Evolutionary conservation across 192 early-diverging fungal genomes (phyloP).

Genomic region (Chytriomyces confervae): DNA sequence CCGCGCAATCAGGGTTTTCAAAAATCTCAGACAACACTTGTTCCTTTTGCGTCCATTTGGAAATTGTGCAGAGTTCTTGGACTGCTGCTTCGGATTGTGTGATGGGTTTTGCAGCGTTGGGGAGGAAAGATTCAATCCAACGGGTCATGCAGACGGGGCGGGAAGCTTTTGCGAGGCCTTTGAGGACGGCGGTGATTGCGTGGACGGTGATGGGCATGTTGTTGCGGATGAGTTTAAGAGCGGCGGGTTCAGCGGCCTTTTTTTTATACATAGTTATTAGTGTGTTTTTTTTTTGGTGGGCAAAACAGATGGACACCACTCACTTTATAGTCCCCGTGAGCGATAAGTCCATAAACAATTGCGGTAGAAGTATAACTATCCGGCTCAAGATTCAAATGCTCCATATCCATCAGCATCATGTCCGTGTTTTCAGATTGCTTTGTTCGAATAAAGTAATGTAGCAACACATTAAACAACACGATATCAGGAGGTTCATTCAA

Average conservation of each 20-base stretch:
- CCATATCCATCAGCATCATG: background rate
- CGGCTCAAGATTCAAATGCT: background rate
- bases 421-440: background rate
- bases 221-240: background rate
- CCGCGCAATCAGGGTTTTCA: background rate
- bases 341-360: conserved; percentile 1
- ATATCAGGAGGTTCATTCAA: conserved; percentile 6
- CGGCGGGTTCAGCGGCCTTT: conserved; percentile 2
- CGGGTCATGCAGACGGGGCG: background rate
- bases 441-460: background rate
- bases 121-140: conserved; percentile 9
- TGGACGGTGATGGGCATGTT: conserved; percentile 2
- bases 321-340: background rate
- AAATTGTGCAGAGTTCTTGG: background rate
- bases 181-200: conserved; percentile 3
- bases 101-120: background rate
- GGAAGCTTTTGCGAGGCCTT: background rate
- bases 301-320: too few species aligned
- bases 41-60: background rate
- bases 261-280: too few species aligned
- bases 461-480: conserved; percentile 17
- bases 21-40: background rate
- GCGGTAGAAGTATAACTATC: conserved; percentile 6
- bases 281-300: too few species aligned
- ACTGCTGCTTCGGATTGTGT: background rate